These are phyloP conservation scores for Dunaliella primolecta DNA, from an alignment of 139 green algal species.

Conservation along the genomic window DNA sequence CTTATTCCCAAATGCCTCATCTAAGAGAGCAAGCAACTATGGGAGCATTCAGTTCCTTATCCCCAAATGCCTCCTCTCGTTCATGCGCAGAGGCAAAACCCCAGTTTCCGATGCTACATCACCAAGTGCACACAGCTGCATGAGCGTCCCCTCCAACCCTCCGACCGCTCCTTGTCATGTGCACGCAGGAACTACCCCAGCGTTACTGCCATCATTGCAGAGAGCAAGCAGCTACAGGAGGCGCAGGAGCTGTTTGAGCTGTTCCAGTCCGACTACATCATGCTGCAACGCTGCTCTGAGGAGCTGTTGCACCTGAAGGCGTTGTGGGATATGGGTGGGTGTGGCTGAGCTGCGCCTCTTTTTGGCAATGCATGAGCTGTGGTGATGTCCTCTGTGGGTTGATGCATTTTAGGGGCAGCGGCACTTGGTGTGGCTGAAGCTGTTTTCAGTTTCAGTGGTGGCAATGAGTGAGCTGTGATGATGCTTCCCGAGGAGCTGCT, in stretches of 20 bases:
- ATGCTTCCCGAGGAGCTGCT: no score
- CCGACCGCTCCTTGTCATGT: no score
- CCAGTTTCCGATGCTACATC: no score
- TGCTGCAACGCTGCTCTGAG: conserved; percentile 78
- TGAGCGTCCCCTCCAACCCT: no score
- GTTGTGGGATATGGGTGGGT: conserved; percentile 75
- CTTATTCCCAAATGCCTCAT: no score
- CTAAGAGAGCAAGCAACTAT: no score
- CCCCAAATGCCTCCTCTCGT: no score
- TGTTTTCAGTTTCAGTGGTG: neutral
- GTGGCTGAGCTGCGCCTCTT: no score
- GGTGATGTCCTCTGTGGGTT: conserved; percentile 59
- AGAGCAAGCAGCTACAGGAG: conserved; percentile 78
- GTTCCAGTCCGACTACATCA: conserved; percentile 72
- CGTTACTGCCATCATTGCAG: conserved; percentile 61
- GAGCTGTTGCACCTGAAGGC: conserved; percentile 82
- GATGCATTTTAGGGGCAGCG: neutral
- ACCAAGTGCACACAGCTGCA: no score
- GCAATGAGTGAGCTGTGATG: no score
- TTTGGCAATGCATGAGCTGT: neutral
- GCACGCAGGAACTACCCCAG: conserved; percentile 39
- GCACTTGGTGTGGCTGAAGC: neutral
- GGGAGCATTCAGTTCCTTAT: no score
- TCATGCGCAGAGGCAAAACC: no score
- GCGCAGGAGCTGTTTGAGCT: conserved; percentile 86